Conservation (phyloP, 1,284 basidiomycete species). For the Melampsora americana region DNA sequence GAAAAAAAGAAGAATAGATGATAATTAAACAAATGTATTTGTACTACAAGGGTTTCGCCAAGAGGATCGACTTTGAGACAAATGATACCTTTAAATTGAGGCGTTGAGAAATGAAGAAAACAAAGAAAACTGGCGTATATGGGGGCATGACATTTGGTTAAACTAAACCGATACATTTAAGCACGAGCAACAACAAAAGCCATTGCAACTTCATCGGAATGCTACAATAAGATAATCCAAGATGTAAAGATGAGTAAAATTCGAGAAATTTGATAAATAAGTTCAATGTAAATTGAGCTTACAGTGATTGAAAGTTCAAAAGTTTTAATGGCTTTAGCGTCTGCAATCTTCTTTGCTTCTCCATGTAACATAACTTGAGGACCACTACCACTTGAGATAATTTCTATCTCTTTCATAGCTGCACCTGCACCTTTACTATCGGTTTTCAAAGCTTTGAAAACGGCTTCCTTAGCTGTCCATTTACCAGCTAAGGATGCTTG, state of each 20-base stretch:
- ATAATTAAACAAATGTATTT: no score
- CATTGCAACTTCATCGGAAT: slow-evolving; percentile 6
- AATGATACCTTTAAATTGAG: no score
- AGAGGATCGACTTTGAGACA: no score
- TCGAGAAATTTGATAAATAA: not conserved
- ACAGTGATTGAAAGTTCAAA: slow-evolving; percentile 85
- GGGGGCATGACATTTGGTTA: no score
- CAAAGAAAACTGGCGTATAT: no score
- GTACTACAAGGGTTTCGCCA: no score
- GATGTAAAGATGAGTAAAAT: not conserved
- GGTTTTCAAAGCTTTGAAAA: slow-evolving; percentile 91
- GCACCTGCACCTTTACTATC: slow-evolving; percentile 86
- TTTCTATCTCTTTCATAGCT: slow-evolving; percentile 93
- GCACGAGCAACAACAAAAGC: not conserved
- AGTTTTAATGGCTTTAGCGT: slow-evolving; percentile 68
- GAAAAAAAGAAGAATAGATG: no score
- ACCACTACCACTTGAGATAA: slow-evolving; percentile 63
- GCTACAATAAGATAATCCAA: not conserved
- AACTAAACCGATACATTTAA: no score
- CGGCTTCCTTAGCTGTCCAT: slow-evolving; percentile 96
- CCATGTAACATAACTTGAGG: slow-evolving; percentile 75
- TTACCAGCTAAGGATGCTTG: slow-evolving; percentile 88
- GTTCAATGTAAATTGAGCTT: not conserved
- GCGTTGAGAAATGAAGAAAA: no score
- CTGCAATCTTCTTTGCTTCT: slow-evolving; percentile 71